These are phyloP conservation scores for Phytophthora agathidicida DNA, from an alignment of 352 stramenopile genomes.

Conservation along the genomic window DNA sequence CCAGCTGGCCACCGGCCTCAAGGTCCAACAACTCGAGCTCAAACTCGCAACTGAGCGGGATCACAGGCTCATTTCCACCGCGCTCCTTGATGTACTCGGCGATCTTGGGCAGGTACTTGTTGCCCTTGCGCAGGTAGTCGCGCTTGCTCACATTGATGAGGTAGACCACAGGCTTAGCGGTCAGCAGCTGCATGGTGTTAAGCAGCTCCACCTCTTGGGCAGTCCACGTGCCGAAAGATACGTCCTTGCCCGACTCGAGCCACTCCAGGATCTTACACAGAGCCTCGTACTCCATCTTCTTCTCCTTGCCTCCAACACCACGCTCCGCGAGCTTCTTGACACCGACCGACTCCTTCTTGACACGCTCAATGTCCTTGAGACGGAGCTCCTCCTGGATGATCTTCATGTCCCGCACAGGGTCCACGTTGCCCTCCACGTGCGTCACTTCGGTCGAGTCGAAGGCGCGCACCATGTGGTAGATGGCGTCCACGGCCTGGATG, in stretches of 20 bases:
- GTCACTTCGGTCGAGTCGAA: slow-evolving; percentile 99
- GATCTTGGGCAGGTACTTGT: slow-evolving; percentile 98
- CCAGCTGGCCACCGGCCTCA: slow-evolving; percentile 61
- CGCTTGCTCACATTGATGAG: slow-evolving; percentile 99
- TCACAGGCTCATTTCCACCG: slow-evolving; percentile 95
- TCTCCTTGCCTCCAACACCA: slow-evolving; percentile 93
- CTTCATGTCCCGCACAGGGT: slow-evolving; percentile 98
- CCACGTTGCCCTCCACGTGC: slow-evolving; percentile 99
- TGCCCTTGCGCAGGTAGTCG: slow-evolving; percentile 98
- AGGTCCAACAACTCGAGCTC: slow-evolving; percentile 94
- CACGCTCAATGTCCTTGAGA: slow-evolving; percentile 95
- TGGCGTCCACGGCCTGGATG: slow-evolving; percentile 99
- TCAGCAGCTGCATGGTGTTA: slow-evolving; percentile 93
- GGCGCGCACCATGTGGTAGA: slow-evolving; percentile 97
- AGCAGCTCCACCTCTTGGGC: slow-evolving; percentile 90
- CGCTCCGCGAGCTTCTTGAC: slow-evolving; percentile 91
- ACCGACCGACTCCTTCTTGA: slow-evolving; percentile 77
- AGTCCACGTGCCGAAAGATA: slow-evolving; percentile 92
- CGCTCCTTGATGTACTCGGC: slow-evolving; percentile 96
- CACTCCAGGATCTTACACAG: slow-evolving; percentile 84
- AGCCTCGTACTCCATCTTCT: slow-evolving; percentile 94
- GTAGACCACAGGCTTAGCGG: slow-evolving; percentile 97
- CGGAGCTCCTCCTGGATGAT: slow-evolving; percentile 99
- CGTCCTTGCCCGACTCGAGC: slow-evolving; percentile 89
- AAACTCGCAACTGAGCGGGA: slow-evolving; percentile 99